Base-by-base conservation (phyloP, 345 rosid species). In the Durio zibethinus region DNA sequence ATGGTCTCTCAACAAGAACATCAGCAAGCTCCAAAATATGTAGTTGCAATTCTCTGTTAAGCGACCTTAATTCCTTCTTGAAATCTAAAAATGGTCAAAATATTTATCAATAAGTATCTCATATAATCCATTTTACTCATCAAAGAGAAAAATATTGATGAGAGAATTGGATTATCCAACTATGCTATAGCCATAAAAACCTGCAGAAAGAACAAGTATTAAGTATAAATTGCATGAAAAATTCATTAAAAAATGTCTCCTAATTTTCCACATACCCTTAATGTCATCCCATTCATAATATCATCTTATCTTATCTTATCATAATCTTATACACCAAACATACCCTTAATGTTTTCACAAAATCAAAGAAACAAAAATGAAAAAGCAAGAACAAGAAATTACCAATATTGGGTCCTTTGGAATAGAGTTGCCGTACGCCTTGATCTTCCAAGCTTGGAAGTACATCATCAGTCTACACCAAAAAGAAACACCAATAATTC, bases 361-460 rank as follows among this genome's bases (percentile, higher is more conserved):
- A 54, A 12, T 36, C 43, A 53, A 3, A 9, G 16, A 7, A 18
- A 73, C 40, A 14, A 65, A 47, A 50, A 52, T 47, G 4, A n/a
- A 52, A 64, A 33, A 52, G 21, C 29, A 38, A 21, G 73, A 76
- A 76, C 14, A 10, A 33, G 8, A 48, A 64, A 29, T 21, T 86
- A 92, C 98, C 94, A 38, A 92, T 78, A 83, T 89, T 88, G 8
- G 90, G 89, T 63, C 91, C 93, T 79, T 86, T 86, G 0, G 96
- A 88, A 73, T 90, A 92, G 63, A 94, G 88, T 79, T 90, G 97
- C 54, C 90, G 89, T 31, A 89, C 93, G 59, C 98, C 98, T 76
- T 92, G 96, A 45, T 94, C 97, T 83, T 94, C 98, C 87, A 92
- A 87, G 88, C 89, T 90, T 1, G 98, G 98, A 79, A 94, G 92